A percentile compares a stretch with the other conserved stretches of the same genome.
phyloP scores from a whole-genome alignment of 768 basidiomycete species.

The Mycena haematopus region DNA sequence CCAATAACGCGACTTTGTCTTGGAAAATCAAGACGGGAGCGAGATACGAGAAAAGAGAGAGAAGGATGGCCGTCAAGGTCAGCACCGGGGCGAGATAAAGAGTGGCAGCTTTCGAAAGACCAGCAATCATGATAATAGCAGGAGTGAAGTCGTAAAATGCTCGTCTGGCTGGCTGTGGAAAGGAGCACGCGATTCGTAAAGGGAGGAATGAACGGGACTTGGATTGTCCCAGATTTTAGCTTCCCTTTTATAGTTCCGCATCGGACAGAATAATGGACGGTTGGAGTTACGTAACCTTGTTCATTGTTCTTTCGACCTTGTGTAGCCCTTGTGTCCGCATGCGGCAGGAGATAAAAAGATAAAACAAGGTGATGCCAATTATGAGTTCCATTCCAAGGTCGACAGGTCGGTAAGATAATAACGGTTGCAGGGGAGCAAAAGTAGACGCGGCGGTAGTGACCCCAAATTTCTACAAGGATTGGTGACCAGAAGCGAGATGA shows the following conservation, averaged over 20 bases:
- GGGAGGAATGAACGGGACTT: slow-evolving; percentile 24
- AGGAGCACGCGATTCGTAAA: neutral
- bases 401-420: slow-evolving; percentile 1
- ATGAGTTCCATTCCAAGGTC: slow-evolving; percentile 15
- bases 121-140: slow-evolving; percentile 61
- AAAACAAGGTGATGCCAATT: slow-evolving; percentile 16
- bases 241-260: slow-evolving; percentile 22
- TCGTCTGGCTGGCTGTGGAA: slow-evolving; percentile 36
- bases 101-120: slow-evolving; percentile 70
- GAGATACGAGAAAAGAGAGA: slow-evolving; percentile 71
- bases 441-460: slow-evolving; percentile 7
- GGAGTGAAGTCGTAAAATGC: slow-evolving; percentile 30
- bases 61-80: slow-evolving; percentile 67
- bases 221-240: neutral
- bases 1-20: slow-evolving; percentile 67
- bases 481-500: neutral
- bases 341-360: slow-evolving; percentile 15
- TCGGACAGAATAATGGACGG: neutral
- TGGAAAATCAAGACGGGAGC: slow-evolving; percentile 68
- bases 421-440: slow-evolving; percentile 22
- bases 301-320: slow-evolving; percentile 15
- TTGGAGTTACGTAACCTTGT: neutral
- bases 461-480: neutral
- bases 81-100: slow-evolving; percentile 73
- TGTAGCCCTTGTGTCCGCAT: slow-evolving; percentile 5